Conservation (phyloP, 768 basidiomycete species). For the Amanita rubescens region DNA sequence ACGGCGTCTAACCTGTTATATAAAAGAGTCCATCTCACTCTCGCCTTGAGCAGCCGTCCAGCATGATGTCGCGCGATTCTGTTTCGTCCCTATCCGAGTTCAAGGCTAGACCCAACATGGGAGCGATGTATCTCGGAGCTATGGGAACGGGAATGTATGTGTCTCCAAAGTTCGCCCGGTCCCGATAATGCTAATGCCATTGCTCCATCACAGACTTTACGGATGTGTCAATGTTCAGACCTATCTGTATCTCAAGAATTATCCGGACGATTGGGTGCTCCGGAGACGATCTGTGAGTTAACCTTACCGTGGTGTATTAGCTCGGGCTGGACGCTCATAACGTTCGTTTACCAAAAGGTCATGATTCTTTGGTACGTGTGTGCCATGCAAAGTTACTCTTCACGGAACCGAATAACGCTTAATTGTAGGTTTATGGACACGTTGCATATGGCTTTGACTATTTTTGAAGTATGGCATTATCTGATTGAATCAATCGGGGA, state of each 20-base stretch:
- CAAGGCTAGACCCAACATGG: slow-evolving; percentile 6
- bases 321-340: no score
- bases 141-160: slow-evolving; percentile 7
- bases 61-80: no score
- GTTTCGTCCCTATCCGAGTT: no score
- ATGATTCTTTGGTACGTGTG: neutral
- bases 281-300: neutral
- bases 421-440: neutral
- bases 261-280: neutral
- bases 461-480: neutral
- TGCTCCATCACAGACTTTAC: neutral
- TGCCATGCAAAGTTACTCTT: no score
- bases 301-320: no score
- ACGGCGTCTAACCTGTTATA: no score
- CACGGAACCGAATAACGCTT: no score
- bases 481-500: neutral
- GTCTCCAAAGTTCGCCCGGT: neutral
- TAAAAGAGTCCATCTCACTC: no score
- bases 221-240: neutral
- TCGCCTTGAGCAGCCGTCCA: no score
- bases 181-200: no score
- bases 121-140: slow-evolving; percentile 6
- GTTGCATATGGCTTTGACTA: neutral
- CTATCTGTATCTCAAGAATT: neutral
- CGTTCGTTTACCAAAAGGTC: neutral